Conservation (phyloP, 805 yeast genomes). For the Candida suzukii region DNA sequence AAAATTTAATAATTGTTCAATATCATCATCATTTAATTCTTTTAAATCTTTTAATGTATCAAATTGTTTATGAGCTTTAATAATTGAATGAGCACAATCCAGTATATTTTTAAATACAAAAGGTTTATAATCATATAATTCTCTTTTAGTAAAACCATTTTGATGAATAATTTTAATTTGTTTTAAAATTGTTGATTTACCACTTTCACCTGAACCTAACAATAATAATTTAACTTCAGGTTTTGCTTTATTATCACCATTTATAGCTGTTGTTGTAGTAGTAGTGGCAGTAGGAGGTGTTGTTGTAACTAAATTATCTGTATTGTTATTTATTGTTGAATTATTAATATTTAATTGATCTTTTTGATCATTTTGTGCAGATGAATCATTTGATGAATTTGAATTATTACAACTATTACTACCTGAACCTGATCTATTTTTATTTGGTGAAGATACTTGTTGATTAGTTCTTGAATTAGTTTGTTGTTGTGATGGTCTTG, state of each 20-base stretch:
- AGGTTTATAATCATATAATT: conserved; percentile 65
- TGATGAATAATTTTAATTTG: conserved; percentile 78
- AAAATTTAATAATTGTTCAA: conserved; percentile 37
- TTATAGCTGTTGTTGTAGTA: conserved; percentile 1
- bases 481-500: neutral
- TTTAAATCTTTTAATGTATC: conserved; percentile 29
- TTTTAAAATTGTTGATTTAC: conserved; percentile 74
- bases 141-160: conserved; percentile 64
- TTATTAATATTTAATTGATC: neutral
- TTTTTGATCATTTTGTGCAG: neutral
- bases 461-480: neutral
- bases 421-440: neutral
- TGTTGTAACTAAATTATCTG: neutral
- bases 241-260: conserved; percentile 13
- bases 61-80: conserved; percentile 56
- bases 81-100: conserved; percentile 67
- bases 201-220: conserved; percentile 84
- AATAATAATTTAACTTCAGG: conserved; percentile 67
- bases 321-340: neutral
- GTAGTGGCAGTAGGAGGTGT: neutral
- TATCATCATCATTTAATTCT: conserved; percentile 28
- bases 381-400: neutral
- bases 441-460: neutral
- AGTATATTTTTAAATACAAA: conserved; percentile 72
- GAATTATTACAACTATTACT: neutral